A percentile compares a stretch with the other conserved stretches of the same genome.
Conservation (phyloP, 176 grass and related monocot genomes). For the Secale cereale region DNA sequence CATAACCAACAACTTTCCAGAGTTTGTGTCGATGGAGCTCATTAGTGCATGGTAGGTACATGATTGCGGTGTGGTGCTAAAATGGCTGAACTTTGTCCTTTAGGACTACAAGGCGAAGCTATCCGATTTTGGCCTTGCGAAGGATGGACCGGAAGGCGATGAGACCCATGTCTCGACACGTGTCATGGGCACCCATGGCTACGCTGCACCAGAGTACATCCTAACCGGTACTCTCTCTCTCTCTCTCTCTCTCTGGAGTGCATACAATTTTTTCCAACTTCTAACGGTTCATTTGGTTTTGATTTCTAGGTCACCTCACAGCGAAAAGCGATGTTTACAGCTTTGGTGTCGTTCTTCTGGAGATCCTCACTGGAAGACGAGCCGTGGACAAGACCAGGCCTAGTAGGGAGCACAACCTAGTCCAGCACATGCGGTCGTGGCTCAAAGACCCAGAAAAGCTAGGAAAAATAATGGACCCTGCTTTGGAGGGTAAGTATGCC, state of each 20-base stretch:
- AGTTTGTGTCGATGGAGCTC: no score
- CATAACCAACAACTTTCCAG: no score
- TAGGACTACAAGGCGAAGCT: conserved; percentile 83
- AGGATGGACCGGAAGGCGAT: conserved; percentile 77
- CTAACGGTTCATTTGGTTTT: neutral
- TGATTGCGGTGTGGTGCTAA: neutral
- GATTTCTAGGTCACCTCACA: conserved; percentile 58
- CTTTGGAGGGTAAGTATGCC: conserved; percentile 42
- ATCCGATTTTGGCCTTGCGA: conserved; percentile 81
- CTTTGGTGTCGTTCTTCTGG: conserved; percentile 64
- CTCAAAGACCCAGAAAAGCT: conserved; percentile 66
- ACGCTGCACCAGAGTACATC: conserved; percentile 94
- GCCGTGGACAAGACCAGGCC: conserved; percentile 75
- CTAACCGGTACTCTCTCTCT: conserved; percentile 43
- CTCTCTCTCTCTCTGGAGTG: neutral
- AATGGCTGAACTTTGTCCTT: neutral
- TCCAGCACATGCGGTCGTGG: conserved; percentile 59
- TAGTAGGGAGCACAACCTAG: conserved; percentile 53
- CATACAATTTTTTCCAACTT: neutral
- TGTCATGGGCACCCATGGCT: conserved; percentile 91
- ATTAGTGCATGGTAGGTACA: neutral
- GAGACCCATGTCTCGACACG: conserved; percentile 81
- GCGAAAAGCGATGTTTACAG: conserved; percentile 91
- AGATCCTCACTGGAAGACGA: conserved; percentile 53
- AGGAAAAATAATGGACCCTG: conserved; percentile 50